Percentiles rank a stretch among this genome's conserved stretches.
Conservation (phyloP, 306 rosid genomes). For the Luffa acutangula region DNA sequence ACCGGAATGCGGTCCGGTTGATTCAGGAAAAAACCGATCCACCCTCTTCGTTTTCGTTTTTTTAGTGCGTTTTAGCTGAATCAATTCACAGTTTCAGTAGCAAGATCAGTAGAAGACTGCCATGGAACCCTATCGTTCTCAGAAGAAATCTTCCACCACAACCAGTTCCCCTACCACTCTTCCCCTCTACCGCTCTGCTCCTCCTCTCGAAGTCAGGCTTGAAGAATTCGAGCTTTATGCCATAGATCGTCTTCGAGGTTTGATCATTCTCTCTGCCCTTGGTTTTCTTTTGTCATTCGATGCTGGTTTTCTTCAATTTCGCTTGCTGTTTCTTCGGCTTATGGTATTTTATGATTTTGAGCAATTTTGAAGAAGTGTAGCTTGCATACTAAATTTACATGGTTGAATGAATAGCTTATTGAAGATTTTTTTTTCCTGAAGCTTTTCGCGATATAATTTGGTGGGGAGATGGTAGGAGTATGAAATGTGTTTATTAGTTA, state of each 20-base stretch:
- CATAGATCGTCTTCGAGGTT: constrained; percentile 90
- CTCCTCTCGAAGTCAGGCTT: constrained; percentile 69
- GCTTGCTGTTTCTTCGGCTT: neutral
- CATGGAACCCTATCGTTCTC: constrained; percentile 54
- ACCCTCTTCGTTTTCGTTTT: neutral
- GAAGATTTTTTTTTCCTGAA: neutral
- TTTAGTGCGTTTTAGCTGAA: constrained; percentile 27
- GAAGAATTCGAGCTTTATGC: constrained; percentile 89
- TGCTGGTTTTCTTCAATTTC: neutral
- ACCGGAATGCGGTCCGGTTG: neutral
- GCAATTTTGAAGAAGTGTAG: neutral
- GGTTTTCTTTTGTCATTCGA: neutral
- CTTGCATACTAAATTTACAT: neutral
- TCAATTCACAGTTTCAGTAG: neutral
- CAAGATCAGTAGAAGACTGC: constrained; percentile 11
- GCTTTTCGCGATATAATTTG: neutral
- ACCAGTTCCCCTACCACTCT: constrained; percentile 26
- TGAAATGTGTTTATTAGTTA: neutral
- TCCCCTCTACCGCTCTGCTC: constrained; percentile 77
- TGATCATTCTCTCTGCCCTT: neutral
- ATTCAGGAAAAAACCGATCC: neutral
- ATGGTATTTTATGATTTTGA: neutral
- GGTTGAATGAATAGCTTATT: neutral
- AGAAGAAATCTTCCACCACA: constrained; percentile 19
- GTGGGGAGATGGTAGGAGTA: neutral